These are phyloP conservation scores for Suillus americanus DNA, from an alignment of 768 basidiomycete species.

Conservation along the genomic window DNA sequence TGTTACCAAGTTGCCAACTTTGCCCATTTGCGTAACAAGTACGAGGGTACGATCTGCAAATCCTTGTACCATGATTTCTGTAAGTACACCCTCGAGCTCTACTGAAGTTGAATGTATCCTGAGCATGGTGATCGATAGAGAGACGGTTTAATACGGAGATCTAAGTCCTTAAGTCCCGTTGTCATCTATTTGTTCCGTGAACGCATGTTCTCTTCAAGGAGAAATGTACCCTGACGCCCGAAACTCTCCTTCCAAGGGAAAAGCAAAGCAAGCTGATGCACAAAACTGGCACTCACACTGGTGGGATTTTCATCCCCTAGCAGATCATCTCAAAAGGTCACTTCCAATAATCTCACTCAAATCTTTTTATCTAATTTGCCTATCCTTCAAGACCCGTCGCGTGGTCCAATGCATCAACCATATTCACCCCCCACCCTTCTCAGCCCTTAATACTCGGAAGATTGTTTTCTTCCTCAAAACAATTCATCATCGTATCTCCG, in stretches of 20 bases:
- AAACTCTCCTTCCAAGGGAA: constrained; percentile 50
- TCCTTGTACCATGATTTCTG: constrained; percentile 75
- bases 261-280: constrained; percentile 43
- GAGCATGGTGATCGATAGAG: constrained; percentile 17
- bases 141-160: neutral
- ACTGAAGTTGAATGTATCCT: constrained; percentile 43
- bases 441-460: constrained; percentile 60
- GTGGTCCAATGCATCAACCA: constrained; percentile 69
- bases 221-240: constrained; percentile 23
- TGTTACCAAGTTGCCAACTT: constrained; percentile 83
- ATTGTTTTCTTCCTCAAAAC: constrained; percentile 69
- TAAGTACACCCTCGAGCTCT: constrained; percentile 54
- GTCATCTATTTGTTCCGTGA: constrained; percentile 4
- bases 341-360: constrained; percentile 10
- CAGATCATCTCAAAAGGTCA: constrained; percentile 57
- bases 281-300: constrained; percentile 60
- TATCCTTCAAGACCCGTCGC: constrained; percentile 54
- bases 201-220: constrained; percentile 17
- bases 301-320: constrained; percentile 71
- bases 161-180: neutral
- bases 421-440: constrained; percentile 67
- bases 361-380: neutral
- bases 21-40: constrained; percentile 87
- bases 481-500: constrained; percentile 60
- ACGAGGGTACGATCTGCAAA: constrained; percentile 83